Base-by-base conservation (phyloP, 2,329 filamentous ascomycete species). In the Atkinsonella hypoxylon region DNA sequence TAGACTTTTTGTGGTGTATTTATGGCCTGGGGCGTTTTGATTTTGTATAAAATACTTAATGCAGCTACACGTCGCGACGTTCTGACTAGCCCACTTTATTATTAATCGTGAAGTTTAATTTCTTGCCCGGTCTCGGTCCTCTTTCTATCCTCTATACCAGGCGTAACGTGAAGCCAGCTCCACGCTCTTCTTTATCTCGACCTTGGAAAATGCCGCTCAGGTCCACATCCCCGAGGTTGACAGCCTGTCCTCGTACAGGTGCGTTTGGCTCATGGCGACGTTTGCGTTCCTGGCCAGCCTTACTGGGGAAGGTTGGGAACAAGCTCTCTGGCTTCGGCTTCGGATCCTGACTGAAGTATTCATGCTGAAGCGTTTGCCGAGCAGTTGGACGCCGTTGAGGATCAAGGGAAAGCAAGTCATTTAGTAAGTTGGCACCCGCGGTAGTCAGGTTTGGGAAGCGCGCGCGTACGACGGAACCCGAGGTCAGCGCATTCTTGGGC, bases 221-320 rank as follows among this genome's bases (percentile, higher is more conserved):
- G 65, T 89, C 85, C 11, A 77, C 70, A 2, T 72, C 70, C 0
- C 75, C 73, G 3, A 81, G 58, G 4, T 74, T 70, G 0, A 76
- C 72, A 2, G 79, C 80, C 51, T 85, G 81, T 0, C 89, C 90
- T 32, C 91, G 75, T 39, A 78, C 79, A 0, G 93, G 93, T 7
- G 93, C 93, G 65, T 89, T 83, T 1, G 93, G 93, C 53, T 82
- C 81, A 53, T 79, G 74, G 38, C 79, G 74, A 56, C 87, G 74
- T 58, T 89, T 74, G 62, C 83, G 85, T 73, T 98, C 93, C 72
- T 93, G 86, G 1, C 89, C 89, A 0, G 93, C 93, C 67, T 95
- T 96, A 59, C 87, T 93, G 0, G 93, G 93, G 64, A 97, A 98
- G 0, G 93, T 97, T 2, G 93, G 93, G 63, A 98, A 97, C 83